Percentiles rank a stretch among this genome's conserved stretches.
Evolutionary conservation across 306 rosid genomes (phyloP).

Genomic region (Medicago truncatula): DNA sequence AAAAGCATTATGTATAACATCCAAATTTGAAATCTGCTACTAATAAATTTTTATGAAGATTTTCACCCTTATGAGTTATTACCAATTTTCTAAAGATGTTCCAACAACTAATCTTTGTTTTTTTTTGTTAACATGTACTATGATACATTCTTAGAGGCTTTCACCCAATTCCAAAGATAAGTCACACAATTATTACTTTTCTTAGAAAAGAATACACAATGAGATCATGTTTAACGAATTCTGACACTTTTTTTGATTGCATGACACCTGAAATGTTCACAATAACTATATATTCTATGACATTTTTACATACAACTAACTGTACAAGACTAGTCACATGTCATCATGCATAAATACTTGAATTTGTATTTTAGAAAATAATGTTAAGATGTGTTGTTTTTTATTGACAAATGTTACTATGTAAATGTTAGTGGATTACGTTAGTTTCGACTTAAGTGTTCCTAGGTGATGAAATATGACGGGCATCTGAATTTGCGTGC

Average conservation of each 20-base stretch:
- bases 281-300: not conserved
- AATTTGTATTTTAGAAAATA: not conserved
- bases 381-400: not conserved
- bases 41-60: slow-evolving; percentile 5
- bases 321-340: not conserved
- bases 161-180: slow-evolving; percentile 1
- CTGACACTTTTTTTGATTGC: not conserved
- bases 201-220: not conserved
- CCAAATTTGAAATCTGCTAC: not conserved
- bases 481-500: not conserved
- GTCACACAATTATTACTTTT: not conserved
- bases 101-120: slow-evolving; percentile 10
- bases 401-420: not conserved
- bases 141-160: not conserved
- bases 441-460: not conserved
- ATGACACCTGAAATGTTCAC: not conserved
- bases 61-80: slow-evolving; percentile 21
- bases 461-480: not conserved
- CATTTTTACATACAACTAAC: not conserved
- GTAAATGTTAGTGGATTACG: not conserved
- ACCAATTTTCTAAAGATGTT: slow-evolving; percentile 4
- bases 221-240: slow-evolving; percentile 19
- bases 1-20: not conserved
- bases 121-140: too few species aligned
- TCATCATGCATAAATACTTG: not conserved